Conservation (phyloP, 306 rosid genomes). For the Dryas alaskensis region DNA sequence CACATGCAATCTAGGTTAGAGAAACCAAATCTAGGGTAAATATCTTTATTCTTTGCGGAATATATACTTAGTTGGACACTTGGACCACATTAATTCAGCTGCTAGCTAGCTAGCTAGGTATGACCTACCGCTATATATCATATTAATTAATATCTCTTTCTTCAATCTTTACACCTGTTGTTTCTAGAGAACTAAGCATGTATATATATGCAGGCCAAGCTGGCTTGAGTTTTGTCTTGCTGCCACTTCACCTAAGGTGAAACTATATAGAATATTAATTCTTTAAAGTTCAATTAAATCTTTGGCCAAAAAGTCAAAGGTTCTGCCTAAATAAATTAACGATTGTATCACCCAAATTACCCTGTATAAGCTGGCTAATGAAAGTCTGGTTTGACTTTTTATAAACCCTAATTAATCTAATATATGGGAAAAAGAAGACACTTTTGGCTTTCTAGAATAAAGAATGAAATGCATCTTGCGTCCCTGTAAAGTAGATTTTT, state of each 20-base stretch:
- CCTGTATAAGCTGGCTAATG: background rate
- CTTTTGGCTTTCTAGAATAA: background rate
- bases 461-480: background rate
- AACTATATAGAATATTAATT: background rate
- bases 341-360: constrained; percentile 9
- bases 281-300: background rate
- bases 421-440: too few species aligned
- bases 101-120: background rate
- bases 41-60: constrained; percentile 19
- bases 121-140: background rate
- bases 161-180: constrained; percentile 12
- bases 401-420: background rate
- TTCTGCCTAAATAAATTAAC: background rate
- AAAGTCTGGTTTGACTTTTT: background rate
- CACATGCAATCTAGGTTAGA: constrained; percentile 23
- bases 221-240: background rate
- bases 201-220: background rate
- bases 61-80: constrained; percentile 3
- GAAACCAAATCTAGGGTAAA: constrained; percentile 23
- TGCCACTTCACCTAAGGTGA: background rate
- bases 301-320: background rate
- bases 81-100: constrained; percentile 14
- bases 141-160: background rate
- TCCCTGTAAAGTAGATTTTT: constrained; percentile 11
- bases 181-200: background rate